Evolutionary conservation across 78 protist species (phyloP).

Genomic region (Tieghemostelium lacteum): DNA sequence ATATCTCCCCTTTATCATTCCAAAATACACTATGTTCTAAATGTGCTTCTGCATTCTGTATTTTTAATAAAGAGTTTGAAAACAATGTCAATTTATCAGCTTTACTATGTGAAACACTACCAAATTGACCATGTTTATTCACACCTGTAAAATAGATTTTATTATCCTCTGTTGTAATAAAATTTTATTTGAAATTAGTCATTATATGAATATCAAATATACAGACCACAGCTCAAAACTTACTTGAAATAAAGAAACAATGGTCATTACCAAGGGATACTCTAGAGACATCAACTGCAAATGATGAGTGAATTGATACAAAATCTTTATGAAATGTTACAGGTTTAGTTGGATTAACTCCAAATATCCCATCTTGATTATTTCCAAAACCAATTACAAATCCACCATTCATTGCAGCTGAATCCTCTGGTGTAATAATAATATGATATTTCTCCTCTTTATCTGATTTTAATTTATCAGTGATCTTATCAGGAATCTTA

Average conservation of each 20-base stretch:
- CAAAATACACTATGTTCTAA: constrained; percentile 23
- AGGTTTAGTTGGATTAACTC: constrained; percentile 8
- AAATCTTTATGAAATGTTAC: background rate
- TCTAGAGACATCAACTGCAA: constrained; percentile 3
- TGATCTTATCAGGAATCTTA: no score
- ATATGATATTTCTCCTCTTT: background rate
- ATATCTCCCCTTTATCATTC: constrained; percentile 18
- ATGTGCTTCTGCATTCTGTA: constrained; percentile 5
- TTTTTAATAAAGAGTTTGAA: background rate
- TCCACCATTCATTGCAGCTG: constrained; percentile 30
- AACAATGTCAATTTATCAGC: constrained; percentile 12
- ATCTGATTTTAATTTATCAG: no score
- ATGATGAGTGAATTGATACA: constrained; percentile 21
- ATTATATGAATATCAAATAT: no score
- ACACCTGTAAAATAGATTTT: constrained; percentile 44
- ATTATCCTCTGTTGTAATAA: constrained; percentile 33
- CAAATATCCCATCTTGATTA: constrained; percentile 31
- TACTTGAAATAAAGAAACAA: constrained; percentile 36
- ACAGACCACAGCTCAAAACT: no score
- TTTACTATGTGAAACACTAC: constrained; percentile 5
- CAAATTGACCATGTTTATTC: constrained; percentile 48
- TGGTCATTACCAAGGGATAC: constrained; percentile 48
- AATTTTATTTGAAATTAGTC: no score
- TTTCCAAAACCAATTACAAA: constrained; percentile 54
- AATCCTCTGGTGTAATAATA: constrained; percentile 35